These are phyloP conservation scores for Aciculosporium take DNA, from an alignment of 2,329 filamentous ascomycete genomes.

Conservation along the genomic window DNA sequence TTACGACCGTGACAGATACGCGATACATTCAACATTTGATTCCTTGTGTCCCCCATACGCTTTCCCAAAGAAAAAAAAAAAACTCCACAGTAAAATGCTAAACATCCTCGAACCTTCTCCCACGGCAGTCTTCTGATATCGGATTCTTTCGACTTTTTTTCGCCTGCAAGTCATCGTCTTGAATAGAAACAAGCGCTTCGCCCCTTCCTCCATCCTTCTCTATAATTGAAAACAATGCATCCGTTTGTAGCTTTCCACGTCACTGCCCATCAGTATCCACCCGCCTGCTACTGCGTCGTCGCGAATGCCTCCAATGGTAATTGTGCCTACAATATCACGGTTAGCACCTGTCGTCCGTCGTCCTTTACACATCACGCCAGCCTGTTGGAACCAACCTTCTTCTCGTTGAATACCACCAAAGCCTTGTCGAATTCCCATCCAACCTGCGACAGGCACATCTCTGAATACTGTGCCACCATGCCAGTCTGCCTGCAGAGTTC, in stretches of 20 bases:
- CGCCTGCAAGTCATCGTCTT: no score
- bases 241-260: no score
- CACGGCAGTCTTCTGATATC: no score
- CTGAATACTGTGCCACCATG: conserved; percentile 66
- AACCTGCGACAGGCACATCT: conserved; percentile 66
- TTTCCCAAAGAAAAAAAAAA: no score
- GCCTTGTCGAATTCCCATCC: conserved; percentile 70
- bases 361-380: not conserved
- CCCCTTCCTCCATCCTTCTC: not conserved
- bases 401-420: conserved; percentile 57
- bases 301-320: conserved; percentile 16
- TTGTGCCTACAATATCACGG: conserved; percentile 8
- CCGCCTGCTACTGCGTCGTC: conserved; percentile 4
- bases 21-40: not conserved
- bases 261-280: no score
- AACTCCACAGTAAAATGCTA: no score
- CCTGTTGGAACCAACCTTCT: conserved; percentile 42
- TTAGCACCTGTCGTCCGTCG: not conserved
- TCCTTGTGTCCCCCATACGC: no score
- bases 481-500: conserved; percentile 65
- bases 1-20: no score
- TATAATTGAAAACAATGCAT: no score
- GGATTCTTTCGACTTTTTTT: no score
- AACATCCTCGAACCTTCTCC: no score
- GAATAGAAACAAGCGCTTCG: no score